phyloP scores from a whole-genome alignment of 164 flowering plant species.

The Tetrastigma voinierianum region DNA sequence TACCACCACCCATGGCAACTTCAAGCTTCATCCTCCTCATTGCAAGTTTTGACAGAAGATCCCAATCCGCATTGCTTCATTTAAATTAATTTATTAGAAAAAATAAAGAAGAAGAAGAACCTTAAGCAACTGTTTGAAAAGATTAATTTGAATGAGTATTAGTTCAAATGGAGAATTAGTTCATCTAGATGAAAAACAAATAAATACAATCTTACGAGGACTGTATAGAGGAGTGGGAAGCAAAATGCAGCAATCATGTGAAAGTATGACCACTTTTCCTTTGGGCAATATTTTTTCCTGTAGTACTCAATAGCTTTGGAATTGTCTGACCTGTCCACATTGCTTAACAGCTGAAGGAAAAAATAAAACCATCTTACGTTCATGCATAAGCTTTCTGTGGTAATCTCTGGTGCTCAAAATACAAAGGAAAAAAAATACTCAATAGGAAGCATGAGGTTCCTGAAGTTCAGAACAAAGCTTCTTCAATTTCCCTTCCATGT shows the following conservation, averaged over 20 bases:
- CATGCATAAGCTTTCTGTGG: neutral
- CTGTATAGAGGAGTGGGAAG: constrained; percentile 34
- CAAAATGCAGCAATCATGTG: constrained; percentile 61
- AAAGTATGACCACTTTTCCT: constrained; percentile 62
- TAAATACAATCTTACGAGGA: constrained; percentile 34
- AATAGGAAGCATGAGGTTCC: neutral
- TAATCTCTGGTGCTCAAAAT: neutral
- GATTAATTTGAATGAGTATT: neutral
- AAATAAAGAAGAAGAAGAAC: neutral
- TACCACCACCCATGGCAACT: constrained; percentile 73
- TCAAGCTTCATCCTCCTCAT: constrained; percentile 72
- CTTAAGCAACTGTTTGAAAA: neutral
- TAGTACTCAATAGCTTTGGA: constrained; percentile 44
- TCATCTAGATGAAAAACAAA: neutral
- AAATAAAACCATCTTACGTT: no score
- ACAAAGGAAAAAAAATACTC: neutral
- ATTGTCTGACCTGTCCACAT: constrained; percentile 42
- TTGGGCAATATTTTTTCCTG: constrained; percentile 67
- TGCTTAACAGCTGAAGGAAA: constrained; percentile 56
- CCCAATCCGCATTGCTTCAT: constrained; percentile 48
- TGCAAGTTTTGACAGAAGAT: constrained; percentile 43
- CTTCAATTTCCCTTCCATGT: neutral
- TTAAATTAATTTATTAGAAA: neutral
- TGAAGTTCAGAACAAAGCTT: neutral
- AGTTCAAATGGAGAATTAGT: neutral